Percentiles rank a stretch among this genome's conserved stretches.
Conservation (phyloP, 1,139 yeast species). For the Oligophagozyma castellii region DNA sequence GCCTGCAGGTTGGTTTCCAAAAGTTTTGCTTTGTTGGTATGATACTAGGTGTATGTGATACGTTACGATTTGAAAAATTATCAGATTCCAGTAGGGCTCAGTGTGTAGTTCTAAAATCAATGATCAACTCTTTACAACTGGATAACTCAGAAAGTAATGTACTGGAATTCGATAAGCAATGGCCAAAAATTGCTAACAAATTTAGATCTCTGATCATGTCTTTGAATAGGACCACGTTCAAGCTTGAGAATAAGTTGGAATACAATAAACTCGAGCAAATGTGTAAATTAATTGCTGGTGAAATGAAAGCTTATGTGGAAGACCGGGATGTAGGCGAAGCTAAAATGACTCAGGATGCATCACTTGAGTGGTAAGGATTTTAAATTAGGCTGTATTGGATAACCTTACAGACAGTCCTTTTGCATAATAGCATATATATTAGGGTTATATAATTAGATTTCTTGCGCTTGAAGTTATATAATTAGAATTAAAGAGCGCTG, state of each 20-base stretch:
- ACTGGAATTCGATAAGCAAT: constrained; percentile 31
- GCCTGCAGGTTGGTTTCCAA: constrained; percentile 69
- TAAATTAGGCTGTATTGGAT: not conserved
- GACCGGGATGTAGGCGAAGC: constrained; percentile 12
- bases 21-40: constrained; percentile 53
- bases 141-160: constrained; percentile 37
- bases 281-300: constrained; percentile 19
- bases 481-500: too few relatives aligned
- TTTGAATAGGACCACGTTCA: too few relatives aligned
- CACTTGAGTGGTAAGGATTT: not conserved
- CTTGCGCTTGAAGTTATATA: too few relatives aligned
- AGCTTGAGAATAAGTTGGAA: constrained; percentile 7
- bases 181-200: constrained; percentile 39
- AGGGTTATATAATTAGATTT: too few relatives aligned
- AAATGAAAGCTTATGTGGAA: constrained; percentile 18
- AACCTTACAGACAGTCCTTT: too few relatives aligned
- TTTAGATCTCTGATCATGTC: constrained; percentile 28
- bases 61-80: constrained; percentile 9
- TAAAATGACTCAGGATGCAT: constrained; percentile 10
- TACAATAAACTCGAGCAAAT: constrained; percentile 14
- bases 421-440: too few relatives aligned
- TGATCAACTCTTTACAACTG: constrained; percentile 15
- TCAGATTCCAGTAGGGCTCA: constrained; percentile 7
- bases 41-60: constrained; percentile 38
- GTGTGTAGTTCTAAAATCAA: constrained; percentile 7